These are phyloP conservation scores for Echites panduratus DNA, from an alignment of 257 asterid species.

Conservation along the genomic window DNA sequence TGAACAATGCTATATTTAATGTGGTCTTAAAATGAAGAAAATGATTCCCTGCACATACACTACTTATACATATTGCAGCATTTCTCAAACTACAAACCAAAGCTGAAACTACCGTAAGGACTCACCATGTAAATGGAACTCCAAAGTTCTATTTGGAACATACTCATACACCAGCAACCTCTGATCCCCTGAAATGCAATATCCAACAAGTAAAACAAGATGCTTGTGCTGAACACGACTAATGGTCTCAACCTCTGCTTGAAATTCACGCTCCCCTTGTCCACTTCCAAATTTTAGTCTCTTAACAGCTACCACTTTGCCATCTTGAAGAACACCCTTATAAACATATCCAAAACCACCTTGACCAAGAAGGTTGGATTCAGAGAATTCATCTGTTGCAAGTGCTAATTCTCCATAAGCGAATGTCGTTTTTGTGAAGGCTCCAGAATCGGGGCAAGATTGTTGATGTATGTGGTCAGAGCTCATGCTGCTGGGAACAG, in stretches of 20 bases:
- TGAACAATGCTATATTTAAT: neutral
- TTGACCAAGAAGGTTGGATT: slow-evolving; percentile 64
- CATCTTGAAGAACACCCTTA: slow-evolving; percentile 68
- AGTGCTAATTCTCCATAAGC: slow-evolving; percentile 65
- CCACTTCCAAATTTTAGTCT: slow-evolving; percentile 73
- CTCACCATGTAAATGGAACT: slow-evolving; percentile 87
- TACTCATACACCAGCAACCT: slow-evolving; percentile 79
- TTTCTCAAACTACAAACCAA: neutral
- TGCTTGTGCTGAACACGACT: slow-evolving; percentile 73
- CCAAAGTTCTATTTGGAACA: slow-evolving; percentile 69
- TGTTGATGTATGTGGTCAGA: slow-evolving; percentile 30
- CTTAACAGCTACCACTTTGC: slow-evolving; percentile 77
- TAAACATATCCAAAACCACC: slow-evolving; percentile 94
- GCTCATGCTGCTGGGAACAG: slow-evolving; percentile 37
- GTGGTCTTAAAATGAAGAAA: neutral
- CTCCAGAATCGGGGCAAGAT: slow-evolving; percentile 18
- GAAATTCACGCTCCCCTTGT: slow-evolving; percentile 98
- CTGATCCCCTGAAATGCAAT: slow-evolving; percentile 76
- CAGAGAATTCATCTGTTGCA: slow-evolving; percentile 58
- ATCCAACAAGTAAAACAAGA: slow-evolving; percentile 66
- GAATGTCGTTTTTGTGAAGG: slow-evolving; percentile 44
- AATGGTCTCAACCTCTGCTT: slow-evolving; percentile 85
- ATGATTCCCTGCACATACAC: neutral
- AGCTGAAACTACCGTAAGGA: neutral
- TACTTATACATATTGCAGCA: neutral